phyloP scores from a whole-genome alignment of 768 basidiomycete genomes.

The Leccinum olivaceopallidum region DNA sequence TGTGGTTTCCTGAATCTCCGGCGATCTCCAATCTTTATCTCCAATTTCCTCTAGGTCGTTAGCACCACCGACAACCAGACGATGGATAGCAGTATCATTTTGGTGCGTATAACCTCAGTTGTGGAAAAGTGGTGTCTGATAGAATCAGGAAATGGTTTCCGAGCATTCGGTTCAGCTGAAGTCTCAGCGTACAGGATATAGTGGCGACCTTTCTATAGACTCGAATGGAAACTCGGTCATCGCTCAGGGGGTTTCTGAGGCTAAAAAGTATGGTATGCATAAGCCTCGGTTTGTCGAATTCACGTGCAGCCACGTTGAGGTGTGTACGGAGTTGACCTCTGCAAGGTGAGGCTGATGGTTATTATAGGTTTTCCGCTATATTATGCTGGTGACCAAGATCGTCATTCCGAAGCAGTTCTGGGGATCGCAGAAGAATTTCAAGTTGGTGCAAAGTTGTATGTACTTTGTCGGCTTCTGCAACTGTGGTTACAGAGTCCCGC shows the following conservation, averaged over 20 bases:
- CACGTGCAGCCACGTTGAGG: slow-evolving; percentile 64
- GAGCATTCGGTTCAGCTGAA: slow-evolving; percentile 57
- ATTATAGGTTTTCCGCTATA: slow-evolving; percentile 69
- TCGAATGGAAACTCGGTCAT: slow-evolving; percentile 49
- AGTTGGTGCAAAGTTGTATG: slow-evolving; percentile 57
- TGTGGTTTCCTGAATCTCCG: neutral
- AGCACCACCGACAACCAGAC: slow-evolving; percentile 38
- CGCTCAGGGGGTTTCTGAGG: slow-evolving; percentile 48
- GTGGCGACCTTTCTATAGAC: slow-evolving; percentile 49
- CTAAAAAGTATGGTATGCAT: slow-evolving; percentile 41
- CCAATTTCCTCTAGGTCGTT: slow-evolving; percentile 36
- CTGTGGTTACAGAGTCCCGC: neutral
- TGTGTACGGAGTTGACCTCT: slow-evolving; percentile 27
- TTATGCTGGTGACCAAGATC: slow-evolving; percentile 56
- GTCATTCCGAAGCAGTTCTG: slow-evolving; percentile 79
- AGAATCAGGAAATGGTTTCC: slow-evolving; percentile 69
- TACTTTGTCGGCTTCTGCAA: neutral
- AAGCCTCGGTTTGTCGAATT: slow-evolving; percentile 86
- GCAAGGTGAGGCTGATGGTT: neutral
- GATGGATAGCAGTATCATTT: slow-evolving; percentile 62
- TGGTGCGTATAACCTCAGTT: slow-evolving; percentile 42
- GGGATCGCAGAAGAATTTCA: slow-evolving; percentile 71
- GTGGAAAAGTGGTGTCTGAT: slow-evolving; percentile 5
- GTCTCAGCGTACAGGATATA: slow-evolving; percentile 48
- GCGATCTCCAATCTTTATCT: neutral